Base-by-base conservation (phyloP, 1,284 basidiomycete genomes). In the Austroboletus novae-zelandiae region DNA sequence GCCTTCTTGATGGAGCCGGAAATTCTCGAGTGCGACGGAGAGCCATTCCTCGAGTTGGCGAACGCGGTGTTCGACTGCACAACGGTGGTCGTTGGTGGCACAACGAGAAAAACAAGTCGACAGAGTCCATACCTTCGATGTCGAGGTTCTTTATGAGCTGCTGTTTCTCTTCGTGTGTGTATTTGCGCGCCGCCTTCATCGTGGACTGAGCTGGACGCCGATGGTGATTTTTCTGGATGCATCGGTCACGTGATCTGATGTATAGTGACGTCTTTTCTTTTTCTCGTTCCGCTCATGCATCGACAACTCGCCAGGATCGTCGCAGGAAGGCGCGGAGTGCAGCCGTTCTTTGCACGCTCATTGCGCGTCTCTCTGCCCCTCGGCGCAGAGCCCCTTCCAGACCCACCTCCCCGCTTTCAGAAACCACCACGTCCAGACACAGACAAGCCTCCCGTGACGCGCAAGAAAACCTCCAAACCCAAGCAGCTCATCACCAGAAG, bases 121-220 rank as follows among this genome's bases (percentile, higher is more conserved):
- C 18, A 42, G 30, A 43, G 68, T 34, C 1, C 46, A 14, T 57
- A 87, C 88, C 85, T 80, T 91, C 88, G 53, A 90, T 78, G 56
- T 90, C 86, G 47, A 91, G 76, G 64, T 91, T 91, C 41, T 78
- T 77, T 25, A 90, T 70, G 2, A 91, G 75, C 57, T 89, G 84
- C 35, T 78, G 72, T 61, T 90, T 90, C 69, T 90, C 86, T 57
- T 88, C 85, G 0, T 61, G 56, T 5, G 74, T 72, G 55, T 72
- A 80, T 52, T 69, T 74, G 29, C 69, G 57, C 59, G 60, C 65
- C 66, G 56, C 48, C 31, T 34, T 34, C 32, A 34, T 34, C 3
- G 11, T 34, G 32, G 13, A 41, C 52, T 54, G 18, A 43, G 14
- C 36, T 51, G n/a, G 14, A 18, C 37, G 20, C 32, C 17, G 29